phyloP scores from a whole-genome alignment of 176 grass and related monocot genomes.

The Avena atlantica region DNA sequence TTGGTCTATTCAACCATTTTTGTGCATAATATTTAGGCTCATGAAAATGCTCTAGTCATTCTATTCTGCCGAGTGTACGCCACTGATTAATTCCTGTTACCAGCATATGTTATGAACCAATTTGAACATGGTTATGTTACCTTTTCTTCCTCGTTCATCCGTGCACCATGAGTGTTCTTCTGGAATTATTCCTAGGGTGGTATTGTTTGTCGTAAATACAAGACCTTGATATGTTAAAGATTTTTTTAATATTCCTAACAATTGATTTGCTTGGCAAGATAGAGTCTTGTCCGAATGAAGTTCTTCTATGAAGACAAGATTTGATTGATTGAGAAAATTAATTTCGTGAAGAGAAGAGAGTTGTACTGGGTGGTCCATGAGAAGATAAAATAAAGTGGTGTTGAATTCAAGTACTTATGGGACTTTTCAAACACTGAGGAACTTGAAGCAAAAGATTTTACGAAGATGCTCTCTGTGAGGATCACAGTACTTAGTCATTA shows the following conservation, averaged over 20 bases:
- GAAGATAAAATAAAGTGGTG: constrained; percentile 79
- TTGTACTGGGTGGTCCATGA: constrained; percentile 61
- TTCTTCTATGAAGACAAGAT: constrained; percentile 85
- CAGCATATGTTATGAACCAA: background rate
- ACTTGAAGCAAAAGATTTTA: constrained; percentile 65
- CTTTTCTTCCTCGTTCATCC: constrained; percentile 18
- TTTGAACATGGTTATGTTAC: constrained; percentile 1
- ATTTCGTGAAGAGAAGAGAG: constrained; percentile 70
- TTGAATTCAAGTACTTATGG: constrained; percentile 72
- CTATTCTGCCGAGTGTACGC: background rate
- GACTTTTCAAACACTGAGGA: constrained; percentile 61
- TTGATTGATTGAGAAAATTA: constrained; percentile 72
- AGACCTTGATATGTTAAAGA: constrained; percentile 57
- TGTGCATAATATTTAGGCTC: background rate
- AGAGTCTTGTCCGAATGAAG: constrained; percentile 77
- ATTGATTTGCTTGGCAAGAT: constrained; percentile 74
- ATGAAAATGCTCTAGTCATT: background rate
- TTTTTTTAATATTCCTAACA: constrained; percentile 61
- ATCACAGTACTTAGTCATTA: constrained; percentile 52
- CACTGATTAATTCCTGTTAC: background rate
- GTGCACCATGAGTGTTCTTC: constrained; percentile 28
- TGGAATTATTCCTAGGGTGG: constrained; percentile 56
- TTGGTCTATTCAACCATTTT: background rate
- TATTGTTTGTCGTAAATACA: constrained; percentile 74
- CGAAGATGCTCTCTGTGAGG: constrained; percentile 69